A percentile compares a stretch with the other conserved stretches of the same genome.
phyloP scores from a whole-genome alignment of 2,329 filamentous ascomycete species.

The Bimuria novae-zelandiae region DNA sequence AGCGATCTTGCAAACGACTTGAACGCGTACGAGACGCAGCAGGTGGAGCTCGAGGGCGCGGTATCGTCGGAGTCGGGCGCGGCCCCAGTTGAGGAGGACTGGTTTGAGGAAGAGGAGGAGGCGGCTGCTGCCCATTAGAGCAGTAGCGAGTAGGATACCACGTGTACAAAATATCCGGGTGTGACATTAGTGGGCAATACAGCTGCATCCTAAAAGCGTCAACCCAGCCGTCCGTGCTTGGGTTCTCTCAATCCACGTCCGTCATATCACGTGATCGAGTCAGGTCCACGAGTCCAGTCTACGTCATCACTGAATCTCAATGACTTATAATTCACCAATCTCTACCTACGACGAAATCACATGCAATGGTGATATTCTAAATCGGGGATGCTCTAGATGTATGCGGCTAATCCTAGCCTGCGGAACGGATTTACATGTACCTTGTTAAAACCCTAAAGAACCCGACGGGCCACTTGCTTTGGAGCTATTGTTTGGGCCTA shows the following conservation, averaged over 20 bases:
- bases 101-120: slow-evolving; percentile 75
- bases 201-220: slow-evolving; percentile 12
- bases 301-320: not conserved
- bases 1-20: slow-evolving; percentile 87
- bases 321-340: too few relatives aligned
- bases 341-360: too few relatives aligned
- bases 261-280: slow-evolving; percentile 29
- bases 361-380: too few relatives aligned
- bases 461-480: too few relatives aligned
- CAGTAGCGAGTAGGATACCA: slow-evolving; percentile 14
- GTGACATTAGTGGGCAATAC: slow-evolving; percentile 42
- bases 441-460: too few relatives aligned
- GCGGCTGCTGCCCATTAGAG: slow-evolving; percentile 48
- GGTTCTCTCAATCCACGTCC: not conserved
- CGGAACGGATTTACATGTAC: too few relatives aligned
- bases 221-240: not conserved
- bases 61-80: slow-evolving; percentile 63
- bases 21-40: slow-evolving; percentile 91
- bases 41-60: slow-evolving; percentile 92
- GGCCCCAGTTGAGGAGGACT: slow-evolving; percentile 68
- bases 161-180: slow-evolving; percentile 43
- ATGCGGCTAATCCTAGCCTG: too few relatives aligned
- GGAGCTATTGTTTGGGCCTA: too few relatives aligned
- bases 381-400: too few relatives aligned
- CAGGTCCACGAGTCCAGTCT: too few relatives aligned